Percentiles rank a stretch among this genome's conserved stretches.
These are phyloP conservation scores for Protea cynaroides DNA, from an alignment of 164 flowering plant genomes.

Conservation along the genomic window DNA sequence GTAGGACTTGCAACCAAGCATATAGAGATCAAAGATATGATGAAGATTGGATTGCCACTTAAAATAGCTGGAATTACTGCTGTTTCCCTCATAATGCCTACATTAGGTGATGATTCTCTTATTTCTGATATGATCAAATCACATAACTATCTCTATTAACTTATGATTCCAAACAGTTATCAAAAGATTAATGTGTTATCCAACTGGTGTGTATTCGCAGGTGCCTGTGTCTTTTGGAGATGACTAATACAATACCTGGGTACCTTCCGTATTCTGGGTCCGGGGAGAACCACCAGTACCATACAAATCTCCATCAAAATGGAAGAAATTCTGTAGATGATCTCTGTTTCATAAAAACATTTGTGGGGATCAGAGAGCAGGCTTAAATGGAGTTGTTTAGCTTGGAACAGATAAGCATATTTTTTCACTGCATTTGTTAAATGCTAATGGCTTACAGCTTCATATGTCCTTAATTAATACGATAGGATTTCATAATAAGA, in stretches of 20 bases:
- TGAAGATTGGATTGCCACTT: constrained; percentile 63
- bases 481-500: too few species aligned
- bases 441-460: too few species aligned
- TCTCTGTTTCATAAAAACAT: too few species aligned
- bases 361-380: too few species aligned
- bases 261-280: not conserved
- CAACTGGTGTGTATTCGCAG: constrained; percentile 29
- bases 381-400: too few species aligned
- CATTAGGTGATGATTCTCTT: constrained; percentile 48
- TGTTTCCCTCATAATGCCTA: constrained; percentile 70
- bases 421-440: too few species aligned
- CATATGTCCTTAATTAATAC: too few species aligned
- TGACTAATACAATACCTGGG: constrained; percentile 3
- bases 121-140: not conserved
- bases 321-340: too few species aligned
- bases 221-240: constrained; percentile 52
- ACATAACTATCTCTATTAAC: not conserved
- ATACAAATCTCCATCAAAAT: too few species aligned
- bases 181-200: not conserved
- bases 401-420: too few species aligned
- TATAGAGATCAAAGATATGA: constrained; percentile 65
- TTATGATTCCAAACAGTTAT: too few species aligned
- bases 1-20: constrained; percentile 89
- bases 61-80: constrained; percentile 58
- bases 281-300: not conserved